These are phyloP conservation scores for Darksidea phi DNA, from an alignment of 495 filamentous ascomycete genomes.

Conservation along the genomic window DNA sequence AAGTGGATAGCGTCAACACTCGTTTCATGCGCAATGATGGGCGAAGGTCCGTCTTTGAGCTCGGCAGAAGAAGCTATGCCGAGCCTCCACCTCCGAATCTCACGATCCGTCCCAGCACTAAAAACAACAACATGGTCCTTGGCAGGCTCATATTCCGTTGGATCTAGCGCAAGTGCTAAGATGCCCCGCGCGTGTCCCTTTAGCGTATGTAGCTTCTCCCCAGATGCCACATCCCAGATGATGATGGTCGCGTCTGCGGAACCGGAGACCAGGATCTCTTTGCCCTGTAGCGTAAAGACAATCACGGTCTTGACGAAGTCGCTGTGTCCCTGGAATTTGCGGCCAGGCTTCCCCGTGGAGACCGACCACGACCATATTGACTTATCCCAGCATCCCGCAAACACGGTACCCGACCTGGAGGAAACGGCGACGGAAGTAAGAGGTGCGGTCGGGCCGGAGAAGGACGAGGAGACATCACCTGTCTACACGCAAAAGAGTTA, in stretches of 20 bases:
- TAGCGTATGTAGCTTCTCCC: constrained; percentile 66
- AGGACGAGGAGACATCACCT: constrained; percentile 48
- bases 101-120: constrained; percentile 78
- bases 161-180: constrained; percentile 72
- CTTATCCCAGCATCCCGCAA: constrained; percentile 93
- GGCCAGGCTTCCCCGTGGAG: constrained; percentile 50
- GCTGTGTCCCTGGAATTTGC: constrained; percentile 71
- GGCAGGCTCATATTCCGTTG: constrained; percentile 37
- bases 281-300: constrained; percentile 45
- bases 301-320: constrained; percentile 87
- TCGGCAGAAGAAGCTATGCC: constrained; percentile 29
- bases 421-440: constrained; percentile 74
- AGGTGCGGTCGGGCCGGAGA: constrained; percentile 73
- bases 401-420: constrained; percentile 55
- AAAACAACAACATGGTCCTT: constrained; percentile 58
- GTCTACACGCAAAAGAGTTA: constrained; percentile 25
- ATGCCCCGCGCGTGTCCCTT: constrained; percentile 78
- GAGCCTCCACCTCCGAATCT: constrained; percentile 74
- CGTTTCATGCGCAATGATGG: constrained; percentile 81
- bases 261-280: constrained; percentile 75
- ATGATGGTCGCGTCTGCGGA: constrained; percentile 84
- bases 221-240: constrained; percentile 71
- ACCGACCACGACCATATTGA: constrained; percentile 79
- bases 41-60: constrained; percentile 31
- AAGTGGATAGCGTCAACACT: constrained; percentile 76